Evolutionary conservation across 352 stramenopile species (phyloP), one percentile per base, ranked within the genome.

Genomic region (Pythium oligandrum): DNA sequence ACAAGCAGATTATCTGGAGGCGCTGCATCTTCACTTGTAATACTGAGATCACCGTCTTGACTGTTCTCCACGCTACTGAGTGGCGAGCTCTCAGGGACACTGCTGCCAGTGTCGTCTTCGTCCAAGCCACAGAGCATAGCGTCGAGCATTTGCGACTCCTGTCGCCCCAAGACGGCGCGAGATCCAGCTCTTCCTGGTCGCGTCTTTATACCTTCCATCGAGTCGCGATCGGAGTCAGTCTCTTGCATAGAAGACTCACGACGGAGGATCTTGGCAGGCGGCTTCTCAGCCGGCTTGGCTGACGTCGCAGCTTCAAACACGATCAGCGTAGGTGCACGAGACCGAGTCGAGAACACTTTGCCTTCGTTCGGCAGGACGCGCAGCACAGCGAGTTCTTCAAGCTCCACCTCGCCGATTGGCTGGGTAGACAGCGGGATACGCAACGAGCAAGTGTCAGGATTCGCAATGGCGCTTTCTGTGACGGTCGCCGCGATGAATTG

Each of bases 271-370:
- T 26, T 26, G 17, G 17, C 17, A 26, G 17, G 17, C 17, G 17
- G 17, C 17, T 26, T 26, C 17, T 26, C 17, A 26, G 17, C 17
- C 17, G 17, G 17, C 17, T 26, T 26, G 17, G 17, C 17, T 26
- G 17, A 26, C 17, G 17, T 26, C 17, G 17, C 17, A 26, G 61
- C 67, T 43, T 75, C 67, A 53, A 75, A 75, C 51, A 73, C 67
- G 11, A 75, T 70, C 63, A 75, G 59, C 31, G 64, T 73, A 26
- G 67, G 67, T 9, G 67, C 67, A 7, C 67, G 60, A 10, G 56
- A 59, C 0, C 64, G 45, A 1, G 67, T 75, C 1, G 67, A 75
- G 10, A 75, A 75, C 40, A 75, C 67, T 56, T 73, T 75, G 33
- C 55, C 64, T 51, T 75, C 67, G 6, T 59, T 35, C 0, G 59